Base-by-base conservation (phyloP, 2,329 filamentous ascomycete species). In the Xylariaceae sp. region DNA sequence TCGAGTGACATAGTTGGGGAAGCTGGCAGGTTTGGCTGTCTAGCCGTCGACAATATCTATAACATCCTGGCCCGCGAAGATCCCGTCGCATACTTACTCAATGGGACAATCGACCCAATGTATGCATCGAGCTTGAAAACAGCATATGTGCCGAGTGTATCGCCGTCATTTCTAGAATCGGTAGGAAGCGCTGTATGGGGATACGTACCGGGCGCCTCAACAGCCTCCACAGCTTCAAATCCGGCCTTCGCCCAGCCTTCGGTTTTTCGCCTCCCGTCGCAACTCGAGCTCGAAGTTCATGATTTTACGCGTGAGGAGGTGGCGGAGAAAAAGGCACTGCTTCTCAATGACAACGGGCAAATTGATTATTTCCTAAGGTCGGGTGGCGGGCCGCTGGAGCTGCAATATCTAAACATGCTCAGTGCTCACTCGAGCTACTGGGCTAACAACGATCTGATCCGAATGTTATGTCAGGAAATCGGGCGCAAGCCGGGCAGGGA, bases 331-430 rank as follows among this genome's bases (percentile, higher is more conserved):
- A 86, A 92, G 63, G 91, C 92, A 60, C 86, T 85, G 57, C 70
- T 96, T 7, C 80, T 99, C 3, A 99, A 99, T 63, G 94, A 99
- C 64, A 97, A 97, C 61, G 92, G 92, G 0, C 94, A 99, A 71
- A 86, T 99, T 39, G 94, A 99, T 69, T 99, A 84, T 71, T 95
- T 87, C 64, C 74, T 99, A 46, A 84, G 84, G 46, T 91, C 89
- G 7, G 88, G 90, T 0, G 87, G 89, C 1, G 94, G 94, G 0
- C 87, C 92, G 3, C 75, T 99, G 34, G 94, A 96, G 71, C 91
- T 96, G 21, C 92, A 97, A 71, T 99, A 99, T 68, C 72, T 97
- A 34, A 96, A 95, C 62, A 99, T 99, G 94, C 74, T 99, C 51
- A 89, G 90, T 53, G 94, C 94, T 8, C 94, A 99, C 71, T 91